Percentiles rank a stretch among this genome's conserved stretches.
These are phyloP conservation scores for Podosphaera fusca DNA, from an alignment of 2,329 filamentous ascomycete species.

Conservation along the genomic window DNA sequence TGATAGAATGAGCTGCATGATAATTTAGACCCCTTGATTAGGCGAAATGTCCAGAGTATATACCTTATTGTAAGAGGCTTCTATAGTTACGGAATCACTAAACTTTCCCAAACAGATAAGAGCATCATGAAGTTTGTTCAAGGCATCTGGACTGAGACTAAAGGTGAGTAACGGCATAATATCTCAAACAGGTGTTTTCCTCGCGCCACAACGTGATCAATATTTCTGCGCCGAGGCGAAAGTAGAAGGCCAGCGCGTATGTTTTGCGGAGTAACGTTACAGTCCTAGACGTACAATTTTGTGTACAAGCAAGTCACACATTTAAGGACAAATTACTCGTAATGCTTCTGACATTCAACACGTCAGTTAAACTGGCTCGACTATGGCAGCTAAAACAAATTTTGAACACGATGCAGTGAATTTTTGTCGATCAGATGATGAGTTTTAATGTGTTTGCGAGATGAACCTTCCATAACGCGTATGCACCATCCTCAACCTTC, in stretches of 20 bases:
- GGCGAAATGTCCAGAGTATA: neutral
- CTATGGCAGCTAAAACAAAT: too few species aligned
- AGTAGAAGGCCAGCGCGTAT: neutral
- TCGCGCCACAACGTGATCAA: neutral
- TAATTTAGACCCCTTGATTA: conserved; percentile 4
- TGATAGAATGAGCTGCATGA: conserved; percentile 41
- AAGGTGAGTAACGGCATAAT: conserved; percentile 44
- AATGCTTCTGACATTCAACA: too few species aligned
- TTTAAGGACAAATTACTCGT: too few species aligned
- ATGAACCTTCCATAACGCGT: too few species aligned
- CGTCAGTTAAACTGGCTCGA: too few species aligned
- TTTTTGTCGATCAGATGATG: too few species aligned
- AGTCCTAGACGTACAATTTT: too few species aligned
- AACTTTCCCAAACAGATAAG: conserved; percentile 58
- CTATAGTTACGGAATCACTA: conserved; percentile 55
- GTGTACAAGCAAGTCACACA: too few species aligned
- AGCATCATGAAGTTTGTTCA: conserved; percentile 46
- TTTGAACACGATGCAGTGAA: too few species aligned
- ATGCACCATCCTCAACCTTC: too few species aligned
- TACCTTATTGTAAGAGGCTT: conserved; percentile 19
- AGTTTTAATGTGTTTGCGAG: too few species aligned
- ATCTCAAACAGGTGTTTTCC: neutral
- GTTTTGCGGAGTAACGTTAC: too few species aligned
- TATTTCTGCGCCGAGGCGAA: neutral
- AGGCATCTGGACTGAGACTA: conserved; percentile 49